phyloP scores from a whole-genome alignment of 495 filamentous ascomycete species.

The Aspergillus egyptiacus region DNA sequence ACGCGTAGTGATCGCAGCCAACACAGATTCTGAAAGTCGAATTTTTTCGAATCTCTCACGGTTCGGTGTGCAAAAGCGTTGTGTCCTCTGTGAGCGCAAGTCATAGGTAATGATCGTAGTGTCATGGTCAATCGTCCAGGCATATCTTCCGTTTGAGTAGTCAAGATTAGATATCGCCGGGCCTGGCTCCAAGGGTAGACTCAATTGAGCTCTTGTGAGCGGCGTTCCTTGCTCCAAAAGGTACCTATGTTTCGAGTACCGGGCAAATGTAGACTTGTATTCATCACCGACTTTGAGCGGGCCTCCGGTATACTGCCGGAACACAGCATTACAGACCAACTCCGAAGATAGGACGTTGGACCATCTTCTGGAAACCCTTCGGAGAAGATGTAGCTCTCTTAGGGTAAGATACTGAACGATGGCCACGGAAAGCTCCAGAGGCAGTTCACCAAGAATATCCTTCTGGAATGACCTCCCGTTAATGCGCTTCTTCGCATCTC shows the following conservation, averaged over 20 bases:
- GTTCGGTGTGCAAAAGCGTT: slow-evolving; percentile 25
- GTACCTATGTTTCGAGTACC: slow-evolving; percentile 17
- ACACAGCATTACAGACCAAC: slow-evolving; percentile 11
- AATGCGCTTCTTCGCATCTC: slow-evolving; percentile 23
- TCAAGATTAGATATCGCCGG: slow-evolving; percentile 11
- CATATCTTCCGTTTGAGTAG: slow-evolving; percentile 22
- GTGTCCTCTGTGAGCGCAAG: slow-evolving; percentile 9
- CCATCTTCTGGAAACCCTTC: slow-evolving; percentile 34
- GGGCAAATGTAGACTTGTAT: slow-evolving; percentile 7
- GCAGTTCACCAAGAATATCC: slow-evolving; percentile 33
- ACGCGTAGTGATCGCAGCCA: slow-evolving; percentile 23
- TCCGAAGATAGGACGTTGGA: slow-evolving; percentile 24
- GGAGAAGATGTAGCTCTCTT: slow-evolving; percentile 23
- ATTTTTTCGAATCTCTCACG: slow-evolving; percentile 19
- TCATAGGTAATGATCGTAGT: slow-evolving; percentile 16
- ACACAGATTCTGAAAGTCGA: slow-evolving; percentile 18
- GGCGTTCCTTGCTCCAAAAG: slow-evolving; percentile 22
- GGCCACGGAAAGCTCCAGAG: slow-evolving; percentile 27
- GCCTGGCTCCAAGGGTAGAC: not conserved
- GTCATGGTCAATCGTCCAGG: slow-evolving; percentile 16
- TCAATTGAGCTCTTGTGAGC: not conserved
- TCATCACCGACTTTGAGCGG: not conserved
- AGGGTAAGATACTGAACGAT: slow-evolving; percentile 22
- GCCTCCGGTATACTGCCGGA: slow-evolving; percentile 14
- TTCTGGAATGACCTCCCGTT: slow-evolving; percentile 20